Evolutionary conservation across 2,329 filamentous ascomycete species (phyloP), one percentile per base, ranked within the genome.

Genomic region (Sarocladium brachiariae): DNA sequence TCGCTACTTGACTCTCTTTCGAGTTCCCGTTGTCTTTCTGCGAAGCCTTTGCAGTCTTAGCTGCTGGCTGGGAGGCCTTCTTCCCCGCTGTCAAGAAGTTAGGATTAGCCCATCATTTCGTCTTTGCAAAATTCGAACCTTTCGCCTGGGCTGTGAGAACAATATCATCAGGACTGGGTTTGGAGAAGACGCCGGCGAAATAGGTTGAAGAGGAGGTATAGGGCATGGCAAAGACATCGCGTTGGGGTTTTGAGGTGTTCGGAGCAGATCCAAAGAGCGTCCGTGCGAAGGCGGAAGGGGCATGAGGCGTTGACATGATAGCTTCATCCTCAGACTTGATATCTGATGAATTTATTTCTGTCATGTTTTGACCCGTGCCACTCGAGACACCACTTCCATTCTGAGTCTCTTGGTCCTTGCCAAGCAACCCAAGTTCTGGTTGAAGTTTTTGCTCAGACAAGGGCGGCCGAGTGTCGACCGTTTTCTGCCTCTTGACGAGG

Each of bases 141-240:
- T 90, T 87, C 70, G 84, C 84, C 75, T 96, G 92, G 59, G 91
- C 92, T 66, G 84, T 82, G 55, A 89, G 77, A 61, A 96, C 87
- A 62, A 93, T 72, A 66, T 96, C 91, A 72, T 97, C 91, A 58
- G 91, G 91, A 69, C 91, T 96, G 51, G 92, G 91, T 65, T 83
- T 81, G 74, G 84, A 75, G 71, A 96, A 96, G 53, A 84, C 80
- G 62, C 81, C 73, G 61, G 74, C 63, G 68, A 73, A 63, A 64
- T 74, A 74, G 51, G 70, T 67, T 25, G 74, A 67, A 35, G 73
- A 73, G 13, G 68, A 68, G 58, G 73, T 68, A 53, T 80, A 80
- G 49, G 77, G 76, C 60, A 80, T 68, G 37, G 69, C 61, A 58
- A 64, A 70, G 49, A 65, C 50, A 53, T 67, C 60, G 34, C 60